These are phyloP conservation scores for Hymenoscyphus fructigenus DNA, from an alignment of 2,329 filamentous ascomycete species.

Conservation along the genomic window DNA sequence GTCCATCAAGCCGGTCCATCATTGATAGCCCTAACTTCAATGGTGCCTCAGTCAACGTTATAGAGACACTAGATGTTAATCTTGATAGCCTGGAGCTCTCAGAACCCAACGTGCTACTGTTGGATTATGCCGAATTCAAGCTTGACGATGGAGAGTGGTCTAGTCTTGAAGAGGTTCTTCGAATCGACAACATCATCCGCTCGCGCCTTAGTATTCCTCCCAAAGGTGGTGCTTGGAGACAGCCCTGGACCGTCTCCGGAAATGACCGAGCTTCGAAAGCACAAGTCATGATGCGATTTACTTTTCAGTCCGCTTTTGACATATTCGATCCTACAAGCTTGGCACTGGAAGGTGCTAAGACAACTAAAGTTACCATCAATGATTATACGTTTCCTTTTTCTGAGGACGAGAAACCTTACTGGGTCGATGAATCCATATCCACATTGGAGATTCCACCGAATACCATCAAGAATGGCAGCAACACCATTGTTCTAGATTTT, in stretches of 20 bases:
- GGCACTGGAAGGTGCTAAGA: constrained; percentile 33
- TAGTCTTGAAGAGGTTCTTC: constrained; percentile 29
- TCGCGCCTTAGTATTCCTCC: constrained; percentile 27
- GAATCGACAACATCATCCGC: constrained; percentile 36
- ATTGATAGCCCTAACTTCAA: neutral
- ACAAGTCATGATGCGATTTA: constrained; percentile 29
- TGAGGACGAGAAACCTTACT: constrained; percentile 23
- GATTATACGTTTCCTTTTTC: constrained; percentile 12
- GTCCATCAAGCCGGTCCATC: neutral
- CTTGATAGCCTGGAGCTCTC: constrained; percentile 27
- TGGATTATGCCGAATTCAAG: constrained; percentile 35
- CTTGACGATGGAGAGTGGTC: constrained; percentile 29
- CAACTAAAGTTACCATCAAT: constrained; percentile 28
- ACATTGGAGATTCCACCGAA: constrained; percentile 27
- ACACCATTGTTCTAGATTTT: constrained; percentile 29
- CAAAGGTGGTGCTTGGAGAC: constrained; percentile 32
- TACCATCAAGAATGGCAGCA: constrained; percentile 27
- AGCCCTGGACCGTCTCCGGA: constrained; percentile 32
- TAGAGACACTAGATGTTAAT: neutral
- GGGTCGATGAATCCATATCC: constrained; percentile 37
- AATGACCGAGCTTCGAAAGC: constrained; percentile 26
- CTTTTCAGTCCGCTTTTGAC: constrained; percentile 27
- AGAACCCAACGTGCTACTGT: constrained; percentile 36
- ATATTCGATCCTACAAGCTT: constrained; percentile 20
- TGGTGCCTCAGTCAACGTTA: neutral